Conservation (phyloP, 352 stramenopile genomes). For the Phytophthora foliorum region DNA sequence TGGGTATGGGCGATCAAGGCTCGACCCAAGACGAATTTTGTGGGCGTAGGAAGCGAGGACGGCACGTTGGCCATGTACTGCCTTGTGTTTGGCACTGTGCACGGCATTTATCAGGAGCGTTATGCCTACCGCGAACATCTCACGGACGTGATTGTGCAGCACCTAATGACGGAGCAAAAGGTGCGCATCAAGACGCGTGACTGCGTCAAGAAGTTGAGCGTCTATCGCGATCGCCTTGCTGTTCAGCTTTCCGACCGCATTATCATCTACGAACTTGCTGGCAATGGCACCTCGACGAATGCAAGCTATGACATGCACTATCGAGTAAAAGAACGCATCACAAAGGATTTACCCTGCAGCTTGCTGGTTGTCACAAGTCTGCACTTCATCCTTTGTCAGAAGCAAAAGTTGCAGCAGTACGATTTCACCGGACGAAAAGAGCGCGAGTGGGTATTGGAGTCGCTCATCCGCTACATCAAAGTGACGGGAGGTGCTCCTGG, state of each 20-base stretch:
- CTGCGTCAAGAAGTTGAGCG: conserved; percentile 95
- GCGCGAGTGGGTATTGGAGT: conserved; percentile 89
- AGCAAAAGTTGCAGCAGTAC: conserved; percentile 95
- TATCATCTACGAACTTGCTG: conserved; percentile 94
- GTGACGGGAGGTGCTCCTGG: conserved; percentile 92
- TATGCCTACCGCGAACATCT: conserved; percentile 96
- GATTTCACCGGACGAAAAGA: conserved; percentile 90
- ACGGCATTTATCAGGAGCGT: conserved; percentile 94
- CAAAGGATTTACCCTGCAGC: conserved; percentile 86
- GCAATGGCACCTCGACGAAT: conserved; percentile 31
- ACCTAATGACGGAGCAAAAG: conserved; percentile 96
- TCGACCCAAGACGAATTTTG: conserved; percentile 87
- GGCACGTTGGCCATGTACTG: conserved; percentile 88
- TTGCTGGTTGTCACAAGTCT: conserved; percentile 91
- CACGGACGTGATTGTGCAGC: conserved; percentile 96
- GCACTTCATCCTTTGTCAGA: conserved; percentile 94
- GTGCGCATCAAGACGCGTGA: conserved; percentile 96
- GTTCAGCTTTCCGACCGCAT: conserved; percentile 95
- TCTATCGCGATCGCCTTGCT: conserved; percentile 94
- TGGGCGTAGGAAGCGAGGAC: conserved; percentile 90
- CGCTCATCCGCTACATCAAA: conserved; percentile 93
- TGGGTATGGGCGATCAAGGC: conserved; percentile 94
- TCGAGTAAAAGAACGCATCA: conserved; percentile 90
- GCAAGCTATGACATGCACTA: conserved; percentile 95
- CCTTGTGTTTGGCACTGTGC: conserved; percentile 92